Percentiles rank a stretch among this genome's conserved stretches.
Conservation (phyloP, 495 filamentous ascomycete species). For the Penicillium dipodomyicola region DNA sequence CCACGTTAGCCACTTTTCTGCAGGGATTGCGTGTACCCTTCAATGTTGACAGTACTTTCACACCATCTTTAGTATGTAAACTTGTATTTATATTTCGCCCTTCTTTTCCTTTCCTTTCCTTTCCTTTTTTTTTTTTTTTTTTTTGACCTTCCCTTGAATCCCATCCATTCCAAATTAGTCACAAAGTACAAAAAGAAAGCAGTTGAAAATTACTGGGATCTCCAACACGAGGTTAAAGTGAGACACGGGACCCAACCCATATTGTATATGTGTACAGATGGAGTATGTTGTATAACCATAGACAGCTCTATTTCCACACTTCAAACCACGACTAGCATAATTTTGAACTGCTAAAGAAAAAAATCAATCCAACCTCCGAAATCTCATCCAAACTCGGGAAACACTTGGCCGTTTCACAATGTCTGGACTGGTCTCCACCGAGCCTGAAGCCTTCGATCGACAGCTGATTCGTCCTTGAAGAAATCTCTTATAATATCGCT, state of each 20-base stretch:
- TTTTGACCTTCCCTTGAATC: background rate
- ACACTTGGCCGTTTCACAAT: constrained; percentile 5
- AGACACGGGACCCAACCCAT: background rate
- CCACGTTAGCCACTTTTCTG: background rate
- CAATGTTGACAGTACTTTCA: background rate
- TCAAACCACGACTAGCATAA: background rate
- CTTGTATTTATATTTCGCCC: background rate
- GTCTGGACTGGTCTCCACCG: constrained; percentile 8
- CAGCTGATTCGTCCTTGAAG: constrained; percentile 4
- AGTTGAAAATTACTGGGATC: background rate
- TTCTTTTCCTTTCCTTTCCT: no score
- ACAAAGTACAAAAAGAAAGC: background rate
- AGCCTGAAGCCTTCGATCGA: background rate
- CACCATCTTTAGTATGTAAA: background rate
- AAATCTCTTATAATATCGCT: background rate
- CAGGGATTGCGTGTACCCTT: constrained; percentile 5
- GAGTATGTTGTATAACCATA: background rate
- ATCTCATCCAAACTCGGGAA: background rate
- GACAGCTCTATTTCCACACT: background rate
- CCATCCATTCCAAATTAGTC: background rate
- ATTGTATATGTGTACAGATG: background rate
- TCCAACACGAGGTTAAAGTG: constrained; percentile 1
- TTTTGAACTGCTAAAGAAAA: background rate
- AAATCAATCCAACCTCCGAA: background rate
- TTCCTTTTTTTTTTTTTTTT: no score